Percentiles rank a stretch among this genome's conserved stretches.
Evolutionary conservation across 148 eudicot genomes (phyloP).

Genomic region (Silene uniflora): DNA sequence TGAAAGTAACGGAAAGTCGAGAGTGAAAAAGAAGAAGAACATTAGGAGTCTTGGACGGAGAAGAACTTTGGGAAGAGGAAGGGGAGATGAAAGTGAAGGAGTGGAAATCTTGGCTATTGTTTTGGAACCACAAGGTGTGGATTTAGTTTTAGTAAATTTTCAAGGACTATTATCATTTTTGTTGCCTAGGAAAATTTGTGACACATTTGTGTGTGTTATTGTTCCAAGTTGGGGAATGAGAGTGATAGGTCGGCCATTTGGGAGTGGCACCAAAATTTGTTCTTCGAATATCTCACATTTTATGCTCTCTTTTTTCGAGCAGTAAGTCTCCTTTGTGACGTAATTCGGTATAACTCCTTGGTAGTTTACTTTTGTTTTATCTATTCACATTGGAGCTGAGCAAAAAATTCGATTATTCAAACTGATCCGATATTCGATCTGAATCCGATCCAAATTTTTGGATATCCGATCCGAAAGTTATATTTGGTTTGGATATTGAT

Average conservation of each 20-base stretch:
- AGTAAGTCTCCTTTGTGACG: no score
- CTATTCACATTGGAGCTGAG: no score
- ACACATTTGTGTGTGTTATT: neutral
- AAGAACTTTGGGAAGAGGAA: neutral
- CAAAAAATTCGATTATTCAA: no score
- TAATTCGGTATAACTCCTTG: no score
- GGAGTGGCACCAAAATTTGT: neutral
- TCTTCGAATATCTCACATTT: constrained; percentile 3
- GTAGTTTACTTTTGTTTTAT: no score
- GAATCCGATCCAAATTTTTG: no score
- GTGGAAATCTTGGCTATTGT: constrained; percentile 25
- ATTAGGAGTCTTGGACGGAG: neutral
- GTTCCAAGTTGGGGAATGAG: neutral
- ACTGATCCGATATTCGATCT: no score
- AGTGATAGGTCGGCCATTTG: neutral
- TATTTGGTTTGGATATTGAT: no score
- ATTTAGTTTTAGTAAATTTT: neutral
- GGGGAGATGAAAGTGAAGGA: neutral
- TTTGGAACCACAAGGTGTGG: constrained; percentile 28
- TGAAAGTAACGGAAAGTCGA: constrained; percentile 8
- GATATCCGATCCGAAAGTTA: no score
- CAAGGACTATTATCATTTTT: neutral
- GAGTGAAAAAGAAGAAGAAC: neutral
- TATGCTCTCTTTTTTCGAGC: neutral
- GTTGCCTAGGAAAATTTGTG: neutral